phyloP scores from a whole-genome alignment of 441 rosid genomes.

The Geranium incanum region DNA sequence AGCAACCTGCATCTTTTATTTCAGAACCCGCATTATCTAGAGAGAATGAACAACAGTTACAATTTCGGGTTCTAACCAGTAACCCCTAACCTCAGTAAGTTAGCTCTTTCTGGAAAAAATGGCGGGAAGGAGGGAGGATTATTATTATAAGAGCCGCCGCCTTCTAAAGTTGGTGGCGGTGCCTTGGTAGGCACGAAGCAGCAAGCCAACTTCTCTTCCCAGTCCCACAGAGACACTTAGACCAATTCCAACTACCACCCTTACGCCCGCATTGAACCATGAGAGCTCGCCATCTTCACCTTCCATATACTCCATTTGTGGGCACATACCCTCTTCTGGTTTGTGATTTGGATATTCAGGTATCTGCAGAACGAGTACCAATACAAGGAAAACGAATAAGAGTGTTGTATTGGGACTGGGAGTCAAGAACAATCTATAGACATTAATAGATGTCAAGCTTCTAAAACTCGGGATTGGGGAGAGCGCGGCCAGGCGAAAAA shows the following conservation, averaged over 20 bases:
- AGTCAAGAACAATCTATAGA: not conserved
- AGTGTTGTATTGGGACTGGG: not conserved
- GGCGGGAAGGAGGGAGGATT: not conserved
- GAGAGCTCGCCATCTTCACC: conserved; percentile 63
- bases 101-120: not conserved
- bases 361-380: conserved; percentile 27
- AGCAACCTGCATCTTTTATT: no score
- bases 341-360: conserved; percentile 43
- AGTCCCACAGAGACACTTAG: conserved; percentile 75
- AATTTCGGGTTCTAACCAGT: not conserved
- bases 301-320: conserved; percentile 38
- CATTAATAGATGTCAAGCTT: no score
- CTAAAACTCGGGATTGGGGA: no score
- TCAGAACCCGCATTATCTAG: not conserved
- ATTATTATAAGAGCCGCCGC: conserved; percentile 25
- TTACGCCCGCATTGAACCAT: conserved; percentile 59
- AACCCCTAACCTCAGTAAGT: not conserved
- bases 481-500: no score
- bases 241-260: conserved; percentile 61
- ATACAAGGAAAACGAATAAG: not conserved
- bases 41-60: not conserved
- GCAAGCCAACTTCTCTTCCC: conserved; percentile 77
- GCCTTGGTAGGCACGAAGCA: conserved; percentile 61
- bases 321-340: conserved; percentile 46
- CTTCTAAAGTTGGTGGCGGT: conserved; percentile 62